phyloP scores from a whole-genome alignment of 129 eudicot species.

The Saussurea involucrata region DNA sequence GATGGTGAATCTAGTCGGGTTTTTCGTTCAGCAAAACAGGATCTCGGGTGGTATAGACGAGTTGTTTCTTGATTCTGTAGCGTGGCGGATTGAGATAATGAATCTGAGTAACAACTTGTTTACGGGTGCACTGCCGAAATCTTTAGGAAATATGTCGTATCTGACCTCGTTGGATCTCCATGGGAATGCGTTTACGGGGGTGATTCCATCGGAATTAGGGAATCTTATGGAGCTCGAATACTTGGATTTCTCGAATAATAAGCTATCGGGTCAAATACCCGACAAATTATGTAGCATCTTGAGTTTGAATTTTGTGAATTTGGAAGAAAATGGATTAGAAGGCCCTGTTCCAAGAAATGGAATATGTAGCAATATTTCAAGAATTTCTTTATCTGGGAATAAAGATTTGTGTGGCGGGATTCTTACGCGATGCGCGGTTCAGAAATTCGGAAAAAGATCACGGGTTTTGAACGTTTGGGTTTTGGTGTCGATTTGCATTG shows the following conservation, averaged over 20 bases:
- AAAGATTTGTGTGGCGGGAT: slow-evolving; percentile 63
- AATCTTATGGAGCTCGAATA: slow-evolving; percentile 46
- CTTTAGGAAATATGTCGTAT: slow-evolving; percentile 57
- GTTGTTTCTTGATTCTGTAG: slow-evolving; percentile 33
- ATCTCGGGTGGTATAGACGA: slow-evolving; percentile 37
- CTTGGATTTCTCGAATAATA: slow-evolving; percentile 47
- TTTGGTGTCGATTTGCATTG: slow-evolving; percentile 28
- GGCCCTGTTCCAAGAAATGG: slow-evolving; percentile 63
- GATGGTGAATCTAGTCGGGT: slow-evolving; percentile 54
- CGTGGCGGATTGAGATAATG: slow-evolving; percentile 49
- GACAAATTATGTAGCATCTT: slow-evolving; percentile 37
- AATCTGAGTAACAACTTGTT: slow-evolving; percentile 47
- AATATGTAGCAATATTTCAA: slow-evolving; percentile 45
- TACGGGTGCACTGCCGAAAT: slow-evolving; percentile 45
- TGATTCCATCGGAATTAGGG: slow-evolving; percentile 52
- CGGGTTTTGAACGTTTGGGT: slow-evolving; percentile 37
- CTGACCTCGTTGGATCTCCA: slow-evolving; percentile 58
- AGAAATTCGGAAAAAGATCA: slow-evolving; percentile 30
- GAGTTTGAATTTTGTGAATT: slow-evolving; percentile 34
- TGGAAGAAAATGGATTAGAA: slow-evolving; percentile 45
- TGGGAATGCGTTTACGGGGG: slow-evolving; percentile 48
- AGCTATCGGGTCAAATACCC: slow-evolving; percentile 53
- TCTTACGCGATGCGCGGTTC: slow-evolving; percentile 40
- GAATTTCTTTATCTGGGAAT: slow-evolving; percentile 38
- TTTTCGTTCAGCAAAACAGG: slow-evolving; percentile 50